Evolutionary conservation across 2,329 filamentous ascomycete genomes (phyloP).

Genomic region (Monilinia fructigena): DNA sequence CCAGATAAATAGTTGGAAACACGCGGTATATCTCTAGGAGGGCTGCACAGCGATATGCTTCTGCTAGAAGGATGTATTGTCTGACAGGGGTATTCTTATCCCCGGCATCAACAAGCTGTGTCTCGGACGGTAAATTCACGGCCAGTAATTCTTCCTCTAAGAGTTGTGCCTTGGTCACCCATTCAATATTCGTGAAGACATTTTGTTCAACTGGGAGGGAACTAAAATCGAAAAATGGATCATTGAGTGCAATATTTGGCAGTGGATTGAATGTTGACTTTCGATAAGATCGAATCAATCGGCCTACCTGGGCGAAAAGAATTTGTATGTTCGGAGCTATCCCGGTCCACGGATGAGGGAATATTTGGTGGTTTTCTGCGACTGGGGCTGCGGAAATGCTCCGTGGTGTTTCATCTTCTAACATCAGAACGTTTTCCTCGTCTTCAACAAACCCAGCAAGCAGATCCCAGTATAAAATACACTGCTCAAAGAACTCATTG

Average conservation of each 20-base stretch:
- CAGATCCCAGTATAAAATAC: constrained; percentile 40
- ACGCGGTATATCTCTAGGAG: constrained; percentile 36
- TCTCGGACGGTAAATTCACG: constrained; percentile 30
- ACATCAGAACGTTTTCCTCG: constrained; percentile 27
- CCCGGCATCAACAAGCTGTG: constrained; percentile 35
- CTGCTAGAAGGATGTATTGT: constrained; percentile 38
- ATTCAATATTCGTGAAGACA: constrained; percentile 28
- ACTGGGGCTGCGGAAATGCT: constrained; percentile 4
- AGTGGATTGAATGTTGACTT: constrained; percentile 24
- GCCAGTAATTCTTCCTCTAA: constrained; percentile 36
- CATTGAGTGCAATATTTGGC: background rate
- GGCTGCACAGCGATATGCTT: constrained; percentile 35
- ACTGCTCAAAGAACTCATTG: constrained; percentile 39
- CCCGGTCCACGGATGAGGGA: constrained; percentile 39
- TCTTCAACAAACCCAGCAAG: constrained; percentile 37
- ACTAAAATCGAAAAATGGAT: constrained; percentile 10
- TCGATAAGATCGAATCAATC: constrained; percentile 35
- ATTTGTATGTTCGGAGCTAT: constrained; percentile 35
- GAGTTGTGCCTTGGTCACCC: constrained; percentile 29
- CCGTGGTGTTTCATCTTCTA: constrained; percentile 2
- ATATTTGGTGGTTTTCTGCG: constrained; percentile 29
- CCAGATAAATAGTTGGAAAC: constrained; percentile 32
- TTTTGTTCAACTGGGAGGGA: constrained; percentile 22
- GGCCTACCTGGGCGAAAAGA: constrained; percentile 36
- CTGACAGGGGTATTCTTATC: constrained; percentile 38